A percentile compares a stretch with the other conserved stretches of the same genome.
Conservation (phyloP, 805 yeast species). For the Myxozyma vanderwaltii region DNA sequence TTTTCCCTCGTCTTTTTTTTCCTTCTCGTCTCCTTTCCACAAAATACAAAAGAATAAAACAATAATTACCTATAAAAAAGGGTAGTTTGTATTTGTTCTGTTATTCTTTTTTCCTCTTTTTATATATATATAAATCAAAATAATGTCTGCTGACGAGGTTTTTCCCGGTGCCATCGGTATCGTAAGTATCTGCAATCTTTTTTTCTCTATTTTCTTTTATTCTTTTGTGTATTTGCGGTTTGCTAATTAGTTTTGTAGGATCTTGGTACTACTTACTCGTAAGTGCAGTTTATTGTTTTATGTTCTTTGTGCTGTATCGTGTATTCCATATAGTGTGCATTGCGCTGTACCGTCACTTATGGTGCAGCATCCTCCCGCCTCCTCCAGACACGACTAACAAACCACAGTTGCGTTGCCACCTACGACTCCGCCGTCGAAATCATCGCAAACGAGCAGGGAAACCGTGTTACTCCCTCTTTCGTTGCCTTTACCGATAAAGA, state of each 20-base stretch:
- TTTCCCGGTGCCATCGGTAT: slow-evolving; percentile 99
- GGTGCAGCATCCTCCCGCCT: too few species aligned
- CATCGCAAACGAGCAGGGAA: slow-evolving; percentile 97
- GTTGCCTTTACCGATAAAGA: slow-evolving; percentile 93
- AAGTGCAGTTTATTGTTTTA: slow-evolving; percentile 9
- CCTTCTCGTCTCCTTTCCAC: neutral
- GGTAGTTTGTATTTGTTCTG: neutral
- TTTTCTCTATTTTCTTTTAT: neutral
- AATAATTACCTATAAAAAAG: neutral
- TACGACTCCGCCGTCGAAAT: slow-evolving; percentile 93
- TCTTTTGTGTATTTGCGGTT: too few species aligned
- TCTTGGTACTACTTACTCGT: slow-evolving; percentile 39
- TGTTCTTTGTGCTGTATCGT: neutral
- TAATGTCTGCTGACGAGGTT: slow-evolving; percentile 73
- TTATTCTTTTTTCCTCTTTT: slow-evolving; percentile 1
- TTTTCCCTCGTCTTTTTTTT: neutral
- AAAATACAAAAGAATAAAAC: too few species aligned
- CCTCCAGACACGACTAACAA: neutral
- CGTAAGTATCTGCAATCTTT: slow-evolving; percentile 46
- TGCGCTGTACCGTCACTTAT: too few species aligned
- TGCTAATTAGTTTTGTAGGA: slow-evolving; percentile 31
- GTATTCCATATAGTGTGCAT: too few species aligned
- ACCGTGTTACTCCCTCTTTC: slow-evolving; percentile 95
- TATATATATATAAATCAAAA: neutral
- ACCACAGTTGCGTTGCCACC: slow-evolving; percentile 76